Evolutionary conservation across 495 filamentous ascomycete genomes (phyloP).

Genomic region (Usnea hakonensis): DNA sequence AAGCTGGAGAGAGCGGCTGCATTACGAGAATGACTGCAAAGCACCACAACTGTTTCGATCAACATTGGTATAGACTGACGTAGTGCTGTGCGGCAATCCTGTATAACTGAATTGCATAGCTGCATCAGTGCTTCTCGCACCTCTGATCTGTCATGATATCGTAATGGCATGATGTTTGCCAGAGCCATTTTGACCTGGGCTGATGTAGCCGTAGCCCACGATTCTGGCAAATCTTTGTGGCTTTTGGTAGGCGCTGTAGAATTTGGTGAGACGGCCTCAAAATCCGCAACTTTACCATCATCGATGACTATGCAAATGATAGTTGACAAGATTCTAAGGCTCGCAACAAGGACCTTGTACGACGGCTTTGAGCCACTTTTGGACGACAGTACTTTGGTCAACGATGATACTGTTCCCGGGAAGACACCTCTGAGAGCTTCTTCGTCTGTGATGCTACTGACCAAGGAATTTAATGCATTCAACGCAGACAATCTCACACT

Average conservation of each 20-base stretch:
- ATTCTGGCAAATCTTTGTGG: slow-evolving; percentile 36
- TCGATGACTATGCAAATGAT: slow-evolving; percentile 58
- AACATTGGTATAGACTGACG: slow-evolving; percentile 60
- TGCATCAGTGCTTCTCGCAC: slow-evolving; percentile 59
- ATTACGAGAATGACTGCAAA: slow-evolving; percentile 45
- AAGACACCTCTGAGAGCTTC: slow-evolving; percentile 73
- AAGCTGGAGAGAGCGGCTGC: slow-evolving; percentile 37
- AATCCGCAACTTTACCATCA: slow-evolving; percentile 38
- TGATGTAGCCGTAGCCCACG: slow-evolving; percentile 78
- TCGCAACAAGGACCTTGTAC: slow-evolving; percentile 53
- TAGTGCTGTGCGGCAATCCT: slow-evolving; percentile 70
- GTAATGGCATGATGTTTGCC: slow-evolving; percentile 65
- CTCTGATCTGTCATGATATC: slow-evolving; percentile 63
- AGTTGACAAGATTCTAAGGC: slow-evolving; percentile 50
- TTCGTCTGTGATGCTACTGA: slow-evolving; percentile 55
- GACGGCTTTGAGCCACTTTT: slow-evolving; percentile 56
- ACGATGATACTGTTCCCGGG: slow-evolving; percentile 76
- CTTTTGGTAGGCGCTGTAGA: not conserved
- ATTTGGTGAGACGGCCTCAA: not conserved
- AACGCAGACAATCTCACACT: slow-evolving; percentile 61
- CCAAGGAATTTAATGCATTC: slow-evolving; percentile 53
- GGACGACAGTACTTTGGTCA: slow-evolving; percentile 67
- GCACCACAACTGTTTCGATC: slow-evolving; percentile 71
- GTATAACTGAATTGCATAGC: slow-evolving; percentile 65
- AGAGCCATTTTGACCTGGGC: slow-evolving; percentile 80